These are phyloP conservation scores for Naganishia friedmannii DNA, from an alignment of 768 basidiomycete genomes.

Conservation along the genomic window DNA sequence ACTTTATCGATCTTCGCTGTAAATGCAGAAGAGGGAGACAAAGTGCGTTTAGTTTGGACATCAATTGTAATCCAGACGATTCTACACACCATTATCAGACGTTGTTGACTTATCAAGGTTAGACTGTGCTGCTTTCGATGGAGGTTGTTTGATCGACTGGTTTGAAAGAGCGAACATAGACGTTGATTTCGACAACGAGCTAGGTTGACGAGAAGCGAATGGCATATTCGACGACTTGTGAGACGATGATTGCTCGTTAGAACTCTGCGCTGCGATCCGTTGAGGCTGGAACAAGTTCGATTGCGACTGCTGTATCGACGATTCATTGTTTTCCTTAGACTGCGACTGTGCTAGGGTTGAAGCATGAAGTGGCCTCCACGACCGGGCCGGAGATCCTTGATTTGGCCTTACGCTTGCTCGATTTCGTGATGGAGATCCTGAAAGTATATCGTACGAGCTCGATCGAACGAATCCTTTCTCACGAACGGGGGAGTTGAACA, in stretches of 20 bases:
- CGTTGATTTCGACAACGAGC: slow-evolving; percentile 23
- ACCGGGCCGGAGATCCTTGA: not conserved
- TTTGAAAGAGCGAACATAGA: slow-evolving; percentile 25
- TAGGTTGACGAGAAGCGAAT: slow-evolving; percentile 7
- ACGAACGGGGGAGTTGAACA: slow-evolving; percentile 3
- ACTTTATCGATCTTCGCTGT: not conserved
- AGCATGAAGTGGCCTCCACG: slow-evolving; percentile 16
- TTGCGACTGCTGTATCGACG: not conserved
- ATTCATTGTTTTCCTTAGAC: not conserved
- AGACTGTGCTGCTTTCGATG: not conserved
- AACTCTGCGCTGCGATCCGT: not conserved
- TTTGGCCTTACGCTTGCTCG: not conserved
- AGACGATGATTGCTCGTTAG: not conserved
- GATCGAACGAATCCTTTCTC: slow-evolving; percentile 3
- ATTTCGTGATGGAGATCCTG: slow-evolving; percentile 5
- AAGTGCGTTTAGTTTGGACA: not conserved
- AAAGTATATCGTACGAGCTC: not conserved
- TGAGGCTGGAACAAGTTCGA: not conserved
- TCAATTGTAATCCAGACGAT: not conserved
- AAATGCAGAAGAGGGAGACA: not conserved
- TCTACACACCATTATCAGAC: not conserved
- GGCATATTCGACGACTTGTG: not conserved
- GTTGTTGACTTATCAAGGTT: not conserved
- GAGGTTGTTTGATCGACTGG: not conserved
- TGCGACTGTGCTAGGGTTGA: not conserved